Evolutionary conservation across 305 asterid genomes (phyloP).

Genomic region (Plantago coronopus): DNA sequence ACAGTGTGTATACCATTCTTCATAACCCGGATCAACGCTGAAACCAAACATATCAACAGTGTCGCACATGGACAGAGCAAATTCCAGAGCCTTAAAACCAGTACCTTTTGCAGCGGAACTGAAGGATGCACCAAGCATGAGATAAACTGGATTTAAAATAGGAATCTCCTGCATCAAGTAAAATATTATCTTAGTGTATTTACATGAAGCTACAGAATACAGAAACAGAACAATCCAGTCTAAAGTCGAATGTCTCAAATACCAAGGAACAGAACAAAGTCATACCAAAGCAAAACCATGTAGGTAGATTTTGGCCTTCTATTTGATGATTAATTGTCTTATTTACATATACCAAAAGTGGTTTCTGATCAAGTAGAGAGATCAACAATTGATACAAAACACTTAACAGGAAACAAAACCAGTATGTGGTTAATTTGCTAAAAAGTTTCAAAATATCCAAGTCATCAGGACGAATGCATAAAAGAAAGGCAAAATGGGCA

Average conservation of each 20-base stretch:
- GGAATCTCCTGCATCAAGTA: conserved; percentile 65
- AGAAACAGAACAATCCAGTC: neutral
- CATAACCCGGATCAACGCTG: conserved; percentile 98
- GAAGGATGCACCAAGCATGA: conserved; percentile 87
- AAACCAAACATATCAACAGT: conserved; percentile 96
- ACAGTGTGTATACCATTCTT: conserved; percentile 61
- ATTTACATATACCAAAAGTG: neutral
- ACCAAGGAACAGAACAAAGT: neutral
- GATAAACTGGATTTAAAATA: conserved; percentile 60
- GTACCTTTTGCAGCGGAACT: conserved; percentile 99
- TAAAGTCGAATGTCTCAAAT: neutral
- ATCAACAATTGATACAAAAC: neutral
- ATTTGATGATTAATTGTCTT: neutral
- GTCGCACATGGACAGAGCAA: conserved; percentile 92
- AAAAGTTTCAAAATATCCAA: neutral
- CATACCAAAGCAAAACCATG: neutral
- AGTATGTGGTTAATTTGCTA: neutral
- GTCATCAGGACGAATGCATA: neutral
- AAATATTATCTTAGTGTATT: neutral
- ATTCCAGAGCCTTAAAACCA: conserved; percentile 97
- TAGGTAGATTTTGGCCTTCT: neutral
- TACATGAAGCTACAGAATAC: neutral
- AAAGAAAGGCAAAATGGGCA: conserved; percentile 24
- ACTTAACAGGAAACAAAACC: too few species aligned
- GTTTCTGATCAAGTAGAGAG: neutral